Conservation (phyloP, 177 flowering plant species). For the Vitis hybrid region DNA sequence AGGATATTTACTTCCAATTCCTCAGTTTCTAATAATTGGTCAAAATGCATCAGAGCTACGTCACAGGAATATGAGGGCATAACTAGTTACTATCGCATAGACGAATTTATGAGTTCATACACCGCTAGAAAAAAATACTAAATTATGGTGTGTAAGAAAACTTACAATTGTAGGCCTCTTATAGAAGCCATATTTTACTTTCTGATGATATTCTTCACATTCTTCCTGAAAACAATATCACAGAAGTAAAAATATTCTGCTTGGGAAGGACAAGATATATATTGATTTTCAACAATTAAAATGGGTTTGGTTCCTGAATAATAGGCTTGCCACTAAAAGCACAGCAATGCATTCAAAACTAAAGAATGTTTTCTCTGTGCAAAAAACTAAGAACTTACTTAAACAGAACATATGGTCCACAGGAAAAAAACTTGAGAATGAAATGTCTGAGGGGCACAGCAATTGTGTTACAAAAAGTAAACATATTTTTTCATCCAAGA, state of each 20-base stretch:
- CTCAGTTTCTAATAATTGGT: no score
- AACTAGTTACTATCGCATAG: no score
- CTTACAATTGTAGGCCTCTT: slow-evolving; percentile 65
- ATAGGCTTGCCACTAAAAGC: neutral
- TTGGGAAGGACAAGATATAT: neutral
- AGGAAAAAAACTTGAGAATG: no score
- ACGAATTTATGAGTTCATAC: neutral
- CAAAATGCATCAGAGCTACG: no score
- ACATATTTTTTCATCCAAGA: no score
- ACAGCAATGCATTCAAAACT: neutral
- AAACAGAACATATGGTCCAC: no score
- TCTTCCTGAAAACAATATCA: slow-evolving; percentile 59
- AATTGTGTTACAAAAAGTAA: no score
- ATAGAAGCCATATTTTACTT: slow-evolving; percentile 49
- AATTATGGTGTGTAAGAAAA: neutral
- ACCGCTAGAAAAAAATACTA: neutral
- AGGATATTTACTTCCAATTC: no score
- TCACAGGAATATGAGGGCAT: no score
- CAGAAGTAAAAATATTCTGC: neutral
- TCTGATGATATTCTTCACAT: slow-evolving; percentile 57
- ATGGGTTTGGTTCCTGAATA: neutral
- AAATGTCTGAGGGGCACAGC: no score
- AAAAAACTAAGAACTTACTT: neutral
- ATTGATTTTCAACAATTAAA: neutral
- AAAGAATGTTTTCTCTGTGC: neutral